A percentile compares a stretch with the other conserved stretches of the same genome.
phyloP scores from a whole-genome alignment of 1,284 basidiomycete genomes.

The Puccinia novopanici region DNA sequence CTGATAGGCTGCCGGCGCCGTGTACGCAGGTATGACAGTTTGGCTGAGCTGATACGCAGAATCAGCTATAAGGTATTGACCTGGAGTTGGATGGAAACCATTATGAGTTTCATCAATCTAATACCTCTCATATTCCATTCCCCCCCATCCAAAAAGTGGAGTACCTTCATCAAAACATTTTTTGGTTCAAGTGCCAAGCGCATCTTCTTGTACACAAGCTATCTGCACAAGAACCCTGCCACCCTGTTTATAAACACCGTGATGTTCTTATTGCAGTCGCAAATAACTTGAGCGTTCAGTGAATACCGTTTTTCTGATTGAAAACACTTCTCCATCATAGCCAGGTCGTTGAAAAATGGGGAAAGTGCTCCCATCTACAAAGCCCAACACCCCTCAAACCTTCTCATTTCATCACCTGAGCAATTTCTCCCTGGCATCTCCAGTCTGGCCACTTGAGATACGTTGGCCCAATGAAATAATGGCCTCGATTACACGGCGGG shows the following conservation, averaged over 20 bases:
- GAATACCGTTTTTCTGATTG: neutral
- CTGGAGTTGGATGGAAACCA: neutral
- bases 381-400: too few species aligned
- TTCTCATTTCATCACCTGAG: too few species aligned
- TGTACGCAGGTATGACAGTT: neutral
- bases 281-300: neutral
- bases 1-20: neutral
- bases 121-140: too few species aligned
- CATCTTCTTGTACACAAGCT: conserved; percentile 3
- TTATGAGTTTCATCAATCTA: too few species aligned
- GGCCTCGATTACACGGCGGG: neutral
- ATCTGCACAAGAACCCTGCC: too few species aligned
- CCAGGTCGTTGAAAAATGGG: neutral
- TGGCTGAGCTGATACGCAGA: neutral
- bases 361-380: neutral
- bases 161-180: conserved; percentile 9
- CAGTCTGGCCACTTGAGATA: conserved; percentile 4
- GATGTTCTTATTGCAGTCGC: conserved; percentile 29
- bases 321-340: neutral
- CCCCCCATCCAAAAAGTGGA: neutral
- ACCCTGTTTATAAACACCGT: conserved; percentile 5
- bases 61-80: conserved; percentile 16
- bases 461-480: neutral
- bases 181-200: neutral
- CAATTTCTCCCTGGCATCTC: neutral